Conservation (phyloP, 257 asterid species). For the Leptodermis oblonga region DNA sequence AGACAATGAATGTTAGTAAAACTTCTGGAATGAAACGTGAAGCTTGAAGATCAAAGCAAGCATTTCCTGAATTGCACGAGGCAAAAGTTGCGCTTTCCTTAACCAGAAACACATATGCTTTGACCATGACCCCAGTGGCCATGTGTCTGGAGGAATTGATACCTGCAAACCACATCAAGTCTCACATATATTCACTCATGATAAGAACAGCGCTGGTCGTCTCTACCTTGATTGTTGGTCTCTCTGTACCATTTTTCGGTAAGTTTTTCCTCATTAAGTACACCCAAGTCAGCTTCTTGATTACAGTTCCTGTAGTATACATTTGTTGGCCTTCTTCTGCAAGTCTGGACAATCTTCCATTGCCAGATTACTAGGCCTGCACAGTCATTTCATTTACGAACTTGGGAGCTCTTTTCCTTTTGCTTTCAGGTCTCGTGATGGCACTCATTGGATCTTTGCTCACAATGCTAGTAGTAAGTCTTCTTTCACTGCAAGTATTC, state of each 20-base stretch:
- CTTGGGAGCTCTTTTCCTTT: not conserved
- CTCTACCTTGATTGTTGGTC: slow-evolving; percentile 74
- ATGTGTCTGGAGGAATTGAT: slow-evolving; percentile 89
- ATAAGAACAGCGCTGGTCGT: slow-evolving; percentile 71
- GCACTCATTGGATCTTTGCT: slow-evolving; percentile 83
- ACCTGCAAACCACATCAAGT: slow-evolving; percentile 52
- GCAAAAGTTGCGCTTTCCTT: slow-evolving; percentile 31
- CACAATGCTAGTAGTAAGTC: slow-evolving; percentile 89
- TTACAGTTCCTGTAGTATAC: not conserved
- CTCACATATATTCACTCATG: slow-evolving; percentile 53
- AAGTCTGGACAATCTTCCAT: not conserved
- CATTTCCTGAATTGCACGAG: not conserved
- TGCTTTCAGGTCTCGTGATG: slow-evolving; percentile 65
- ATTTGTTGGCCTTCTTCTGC: not conserved
- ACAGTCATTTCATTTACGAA: not conserved
- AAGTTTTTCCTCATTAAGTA: slow-evolving; percentile 6
- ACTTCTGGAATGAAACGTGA: not conserved
- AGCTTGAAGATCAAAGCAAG: not conserved
- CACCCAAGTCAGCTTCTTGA: not conserved
- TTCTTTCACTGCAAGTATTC: not conserved
- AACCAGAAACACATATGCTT: slow-evolving; percentile 61
- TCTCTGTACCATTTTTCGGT: slow-evolving; percentile 83
- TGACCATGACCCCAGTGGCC: slow-evolving; percentile 90
- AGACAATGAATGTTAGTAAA: not conserved
- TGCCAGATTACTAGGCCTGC: not conserved